Evolutionary conservation across 495 filamentous ascomycete species (phyloP), one percentile per base, ranked within the genome.

Genomic region (Penicillium roqueforti): DNA sequence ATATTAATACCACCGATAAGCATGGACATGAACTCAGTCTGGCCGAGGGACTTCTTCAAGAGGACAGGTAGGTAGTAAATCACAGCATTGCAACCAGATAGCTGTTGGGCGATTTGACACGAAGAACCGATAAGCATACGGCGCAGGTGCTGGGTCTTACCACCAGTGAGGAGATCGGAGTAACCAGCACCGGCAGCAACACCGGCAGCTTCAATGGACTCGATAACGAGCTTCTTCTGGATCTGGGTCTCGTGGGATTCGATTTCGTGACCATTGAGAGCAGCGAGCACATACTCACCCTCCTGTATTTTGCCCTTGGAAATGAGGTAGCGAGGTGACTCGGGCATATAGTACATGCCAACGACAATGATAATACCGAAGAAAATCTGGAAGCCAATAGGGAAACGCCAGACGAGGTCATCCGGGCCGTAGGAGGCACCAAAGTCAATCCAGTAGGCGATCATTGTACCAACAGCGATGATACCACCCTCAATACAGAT

Each of bases 381-480:
- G 40, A 90, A 51, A 48, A 88, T 75, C 74, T 92, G 88, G 79
- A 92, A 90, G 11, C 85, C 86, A 54, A 92, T 90, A 16, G 88
- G 88, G 74, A 91, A 88, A 18, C 88, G 80, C 88, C 88, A 92
- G 16, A 81, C 78, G 6, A 89, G 70, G 58, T 83, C 79, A 7
- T 69, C 56, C 3, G 81, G 79, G 3, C 85, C 86, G 41, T 86
- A 92, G 11, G 81, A 82, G 20, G 86, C 81, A 32, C 88, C 89
- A 58, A 87, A 93, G 57, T 92, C 87, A 54, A 93, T 83, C 89
- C 89, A 93, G 71, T 92, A 92, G 10, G 87, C 87, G 39, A 92
- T 87, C 58, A 86, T 67, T 48, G 71, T 75, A 45, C 89, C 89
- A 49, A 92, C 88, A 38, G 88, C 88, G 55, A 92, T 90, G 54